phyloP scores from a whole-genome alignment of 163 green algal genomes.

The Trebouxia gelatinosa region DNA sequence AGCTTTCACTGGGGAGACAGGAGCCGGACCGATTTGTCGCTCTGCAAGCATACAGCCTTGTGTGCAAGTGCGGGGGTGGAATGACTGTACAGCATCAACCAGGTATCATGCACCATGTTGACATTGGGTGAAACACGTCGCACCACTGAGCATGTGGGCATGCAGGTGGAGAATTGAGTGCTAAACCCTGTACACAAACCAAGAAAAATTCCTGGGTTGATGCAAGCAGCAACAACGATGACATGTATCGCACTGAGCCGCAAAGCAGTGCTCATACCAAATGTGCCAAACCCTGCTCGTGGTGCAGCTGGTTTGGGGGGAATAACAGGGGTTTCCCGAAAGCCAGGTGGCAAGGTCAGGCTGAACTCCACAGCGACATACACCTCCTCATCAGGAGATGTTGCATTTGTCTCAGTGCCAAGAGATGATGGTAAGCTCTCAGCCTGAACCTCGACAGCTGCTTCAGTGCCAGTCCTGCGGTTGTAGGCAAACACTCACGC shows the following conservation, averaged over 20 bases:
- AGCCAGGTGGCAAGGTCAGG: slow-evolving; percentile 6
- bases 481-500: too few relatives aligned
- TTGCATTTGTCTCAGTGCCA: slow-evolving; percentile 2
- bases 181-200: neutral
- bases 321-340: neutral
- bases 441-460: too few relatives aligned
- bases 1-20: slow-evolving; percentile 14
- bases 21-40: slow-evolving; percentile 4
- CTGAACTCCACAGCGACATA: slow-evolving; percentile 22
- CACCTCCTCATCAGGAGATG: neutral
- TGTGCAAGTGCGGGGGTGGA: neutral
- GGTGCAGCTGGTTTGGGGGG: slow-evolving; percentile 12
- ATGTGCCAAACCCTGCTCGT: slow-evolving; percentile 7
- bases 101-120: neutral
- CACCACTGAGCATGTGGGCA: neutral
- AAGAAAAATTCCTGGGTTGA: neutral
- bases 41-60: neutral
- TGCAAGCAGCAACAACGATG: neutral
- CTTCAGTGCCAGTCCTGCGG: too few relatives aligned
- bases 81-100: neutral
- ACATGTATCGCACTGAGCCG: neutral
- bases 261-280: neutral
- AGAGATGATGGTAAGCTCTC: neutral
- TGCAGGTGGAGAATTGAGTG: neutral
- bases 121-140: neutral